These are phyloP conservation scores for Acanthamoeba royreba DNA, from an alignment of 208 protist genomes.

Conservation along the genomic window DNA sequence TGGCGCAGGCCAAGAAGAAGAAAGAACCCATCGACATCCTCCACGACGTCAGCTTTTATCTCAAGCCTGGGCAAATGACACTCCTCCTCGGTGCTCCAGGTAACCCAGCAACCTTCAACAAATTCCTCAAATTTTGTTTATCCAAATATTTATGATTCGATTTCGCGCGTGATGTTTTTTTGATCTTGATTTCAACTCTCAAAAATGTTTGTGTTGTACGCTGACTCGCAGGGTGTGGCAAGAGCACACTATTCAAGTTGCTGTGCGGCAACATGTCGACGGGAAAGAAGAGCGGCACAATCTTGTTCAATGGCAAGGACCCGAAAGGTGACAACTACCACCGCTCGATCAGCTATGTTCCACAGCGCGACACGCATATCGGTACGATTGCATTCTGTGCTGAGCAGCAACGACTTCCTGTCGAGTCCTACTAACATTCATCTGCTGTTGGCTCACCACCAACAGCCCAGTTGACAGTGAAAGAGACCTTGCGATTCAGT, in stretches of 20 bases:
- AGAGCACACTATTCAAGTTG: conserved; percentile 54
- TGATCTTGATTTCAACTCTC: no score
- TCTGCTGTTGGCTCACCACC: no score
- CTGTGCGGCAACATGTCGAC: not conserved
- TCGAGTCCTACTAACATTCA: no score
- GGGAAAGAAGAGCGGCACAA: not conserved
- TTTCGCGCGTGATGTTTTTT: no score
- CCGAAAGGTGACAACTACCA: not conserved
- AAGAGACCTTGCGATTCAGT: conserved; percentile 57
- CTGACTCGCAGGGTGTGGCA: conserved; percentile 22
- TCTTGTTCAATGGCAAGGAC: conserved; percentile 41
- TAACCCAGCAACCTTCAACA: no score
- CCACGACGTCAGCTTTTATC: not conserved
- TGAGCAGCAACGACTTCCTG: no score
- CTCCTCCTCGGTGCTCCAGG: not conserved
- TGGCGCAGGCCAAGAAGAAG: not conserved
- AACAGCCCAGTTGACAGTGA: conserved; percentile 53
- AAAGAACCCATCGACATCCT: not conserved
- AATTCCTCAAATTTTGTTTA: not conserved
- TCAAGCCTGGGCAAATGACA: not conserved
- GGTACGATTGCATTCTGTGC: not conserved
- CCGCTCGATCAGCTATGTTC: conserved; percentile 43
- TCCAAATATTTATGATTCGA: not conserved
- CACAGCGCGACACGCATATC: conserved; percentile 63
- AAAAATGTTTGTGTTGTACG: not conserved